Conservation (phyloP, 2,329 filamentous ascomycete species). For the Dothiorella sarmentorum region DNA sequence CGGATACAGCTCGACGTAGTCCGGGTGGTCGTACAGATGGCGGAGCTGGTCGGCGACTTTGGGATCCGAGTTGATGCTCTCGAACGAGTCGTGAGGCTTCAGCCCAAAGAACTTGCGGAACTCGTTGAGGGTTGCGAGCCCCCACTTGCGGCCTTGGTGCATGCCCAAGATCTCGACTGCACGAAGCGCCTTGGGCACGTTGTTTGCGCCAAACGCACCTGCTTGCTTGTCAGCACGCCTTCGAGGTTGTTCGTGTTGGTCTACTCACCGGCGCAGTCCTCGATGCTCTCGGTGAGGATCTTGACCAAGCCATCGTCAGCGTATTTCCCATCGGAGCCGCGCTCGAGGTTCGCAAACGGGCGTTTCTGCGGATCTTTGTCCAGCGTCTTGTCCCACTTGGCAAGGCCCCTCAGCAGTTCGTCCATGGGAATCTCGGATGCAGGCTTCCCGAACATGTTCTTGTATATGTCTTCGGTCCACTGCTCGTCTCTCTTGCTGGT, state of each 20-base stretch:
- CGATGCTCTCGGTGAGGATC: slow-evolving; percentile 63
- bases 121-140: slow-evolving; percentile 74
- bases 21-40: slow-evolving; percentile 65
- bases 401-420: slow-evolving; percentile 60
- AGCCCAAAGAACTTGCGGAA: slow-evolving; percentile 78
- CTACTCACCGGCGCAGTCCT: slow-evolving; percentile 48
- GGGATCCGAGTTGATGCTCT: slow-evolving; percentile 78
- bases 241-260: neutral
- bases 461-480: slow-evolving; percentile 61
- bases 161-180: slow-evolving; percentile 77
- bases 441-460: slow-evolving; percentile 43
- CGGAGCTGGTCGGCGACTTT: slow-evolving; percentile 60
- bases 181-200: slow-evolving; percentile 69
- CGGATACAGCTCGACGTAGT: slow-evolving; percentile 72
- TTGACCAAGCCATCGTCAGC: slow-evolving; percentile 71
- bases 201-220: slow-evolving; percentile 54
- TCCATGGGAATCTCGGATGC: slow-evolving; percentile 52
- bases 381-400: slow-evolving; percentile 58
- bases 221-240: neutral
- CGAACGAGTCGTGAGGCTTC: slow-evolving; percentile 72
- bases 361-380: slow-evolving; percentile 64
- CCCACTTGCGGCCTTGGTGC: slow-evolving; percentile 71
- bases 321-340: slow-evolving; percentile 64
- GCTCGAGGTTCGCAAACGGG: slow-evolving; percentile 62
- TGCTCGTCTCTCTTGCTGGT: slow-evolving; percentile 70